Evolutionary conservation across 805 yeast species (phyloP).

Genomic region (Metschnikowia peoriensis): DNA sequence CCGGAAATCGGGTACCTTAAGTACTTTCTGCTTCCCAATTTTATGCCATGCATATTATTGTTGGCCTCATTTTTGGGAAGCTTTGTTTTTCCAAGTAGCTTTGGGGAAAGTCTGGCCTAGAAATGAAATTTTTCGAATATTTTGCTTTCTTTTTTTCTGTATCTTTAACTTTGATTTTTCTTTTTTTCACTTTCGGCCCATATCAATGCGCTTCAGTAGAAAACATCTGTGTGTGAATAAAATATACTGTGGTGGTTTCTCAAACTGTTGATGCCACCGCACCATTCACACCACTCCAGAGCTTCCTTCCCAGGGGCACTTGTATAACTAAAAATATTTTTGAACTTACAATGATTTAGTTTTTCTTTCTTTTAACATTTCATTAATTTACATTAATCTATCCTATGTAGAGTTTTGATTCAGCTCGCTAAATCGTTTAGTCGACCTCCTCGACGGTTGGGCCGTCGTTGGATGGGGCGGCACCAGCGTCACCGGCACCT

Average conservation of each 20-base stretch:
- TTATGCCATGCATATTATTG: background rate
- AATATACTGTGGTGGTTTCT: background rate
- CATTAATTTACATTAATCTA: constrained; percentile 15
- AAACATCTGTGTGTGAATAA: background rate
- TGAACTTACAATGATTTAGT: no score
- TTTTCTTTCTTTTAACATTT: background rate
- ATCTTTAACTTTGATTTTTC: no score
- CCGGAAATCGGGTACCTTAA: background rate
- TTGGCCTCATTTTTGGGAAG: background rate
- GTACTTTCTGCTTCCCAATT: background rate
- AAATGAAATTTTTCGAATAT: no score
- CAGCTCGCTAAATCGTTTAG: constrained; percentile 27
- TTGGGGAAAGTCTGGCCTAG: no score
- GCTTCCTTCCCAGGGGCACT: no score
- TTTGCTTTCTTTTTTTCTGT: no score
- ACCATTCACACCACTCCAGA: no score
- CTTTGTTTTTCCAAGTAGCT: background rate
- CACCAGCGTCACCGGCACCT: constrained; percentile 51
- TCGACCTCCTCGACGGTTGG: constrained; percentile 57
- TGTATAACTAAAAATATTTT: no score
- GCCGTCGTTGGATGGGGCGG: constrained; percentile 41
- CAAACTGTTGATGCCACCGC: background rate
- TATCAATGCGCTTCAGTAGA: no score
- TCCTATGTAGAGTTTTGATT: constrained; percentile 9
- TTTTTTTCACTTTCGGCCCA: no score